Base-by-base conservation (phyloP, 805 yeast species). In the Candida maltosa region DNA sequence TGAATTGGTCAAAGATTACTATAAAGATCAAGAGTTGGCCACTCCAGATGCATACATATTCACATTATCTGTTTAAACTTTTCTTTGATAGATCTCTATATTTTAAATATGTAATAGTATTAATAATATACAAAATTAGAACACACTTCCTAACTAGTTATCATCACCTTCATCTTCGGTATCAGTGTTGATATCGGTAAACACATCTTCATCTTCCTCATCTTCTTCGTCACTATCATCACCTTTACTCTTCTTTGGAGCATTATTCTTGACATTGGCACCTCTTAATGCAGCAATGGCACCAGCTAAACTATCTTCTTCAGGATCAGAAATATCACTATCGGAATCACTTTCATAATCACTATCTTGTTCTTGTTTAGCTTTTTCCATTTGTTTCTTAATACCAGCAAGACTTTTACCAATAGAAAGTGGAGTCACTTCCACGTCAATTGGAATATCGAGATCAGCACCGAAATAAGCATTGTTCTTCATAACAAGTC, bases 391-490 rank as follows among this genome's bases (percentile, higher is more conserved):
- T 18, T 38, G 29, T 30, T 30, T 34, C 31, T 38, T 38, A 26
- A 34, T 19, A 16, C 27, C 28, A 8, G n/a, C 21, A 17, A 38
- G 19, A 9, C 12, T 24, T 20, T 27, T 32, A 8, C 19, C 24
- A 6, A 33, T 74, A 22, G 80, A 75, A 2, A 52, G 49, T 16
- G 76, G 70, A 47, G 75, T 69, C 23, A 89, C 95, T n/a, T 73
- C 67, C 81, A 89, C 73, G 16, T 65, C 63, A 31, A 87, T 60
- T 7, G 89, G 83, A 41, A 81, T 73, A 45, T 82, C 87, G 16
- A 87, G 56, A 54, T 91, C 97, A 14, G 76, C 62, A 5, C 96
- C 95, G 56, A 86, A 87, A 57, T 87, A 89, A 29, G 84, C 79
- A 35, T 84, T 73, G 37, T 84, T 81, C 52, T 79, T 78, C 52